Evolutionary conservation across 78 protist species (phyloP), one percentile per base, ranked within the genome.

Genomic region (Guillardia theta): DNA sequence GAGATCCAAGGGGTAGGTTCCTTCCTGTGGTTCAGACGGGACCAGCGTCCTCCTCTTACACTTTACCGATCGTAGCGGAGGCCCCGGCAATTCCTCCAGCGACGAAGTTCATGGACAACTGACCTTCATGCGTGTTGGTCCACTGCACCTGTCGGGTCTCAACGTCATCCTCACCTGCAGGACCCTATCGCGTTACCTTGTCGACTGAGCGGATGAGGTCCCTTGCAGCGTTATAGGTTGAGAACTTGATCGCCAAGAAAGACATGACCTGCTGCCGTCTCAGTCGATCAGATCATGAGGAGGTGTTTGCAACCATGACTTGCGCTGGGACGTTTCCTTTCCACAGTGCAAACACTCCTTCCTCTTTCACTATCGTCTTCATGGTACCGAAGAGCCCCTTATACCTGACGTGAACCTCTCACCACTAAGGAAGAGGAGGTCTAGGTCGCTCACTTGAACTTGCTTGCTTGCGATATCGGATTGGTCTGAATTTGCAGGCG

Each of bases 271-370:
- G 70, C 70, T 30, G 39, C 70, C 70, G 27, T 30, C 70, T 58
- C 70, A 9, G 6, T 30, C 70, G 39, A 58, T 0, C 70, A 1
- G 39, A 58, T 6, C 33, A 53, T 53, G 12, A n/a, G n/a, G n/a
- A n/a, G n/a, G n/a, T n/a, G n/a, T n/a, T 3, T 15, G 39, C 5
- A 36, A 78, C 90, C 90, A 78, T 78, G 33, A 78, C 10, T 8
- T 78, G 90, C 18, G 90, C 90, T 24, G 90, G 90, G 10, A 78
- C 48, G 90, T 78, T 78, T 46, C 90, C 90, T 50, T 78, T 78
- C 90, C 90, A 78, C 4, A 78, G 48, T 10, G 90, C 90, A 0
- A 37, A 8, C 18, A 78, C 18, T 0, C 90, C 90, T 36, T 78
- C 90, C 90, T 78, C 90, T 36, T n/a, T 37, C n/a, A 48, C 90